phyloP scores from a whole-genome alignment of 192 early-diverging fungal species.

The Helicostylum pulchrum region DNA sequence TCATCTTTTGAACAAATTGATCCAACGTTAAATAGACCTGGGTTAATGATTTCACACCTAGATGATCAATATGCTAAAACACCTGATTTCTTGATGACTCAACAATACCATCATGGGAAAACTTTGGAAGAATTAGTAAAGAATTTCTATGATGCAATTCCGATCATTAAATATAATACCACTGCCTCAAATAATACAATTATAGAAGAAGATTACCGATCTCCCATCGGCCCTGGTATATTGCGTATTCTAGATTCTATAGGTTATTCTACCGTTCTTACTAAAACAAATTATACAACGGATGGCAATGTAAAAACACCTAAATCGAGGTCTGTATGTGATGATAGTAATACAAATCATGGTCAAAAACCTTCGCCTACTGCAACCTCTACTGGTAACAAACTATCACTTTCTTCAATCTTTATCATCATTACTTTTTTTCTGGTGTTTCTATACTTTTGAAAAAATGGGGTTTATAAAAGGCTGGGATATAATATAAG shows the following conservation, averaged over 20 bases:
- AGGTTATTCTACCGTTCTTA: slow-evolving; percentile 34
- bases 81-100: slow-evolving; percentile 34
- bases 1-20: slow-evolving; percentile 9
- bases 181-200: slow-evolving; percentile 8
- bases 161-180: slow-evolving; percentile 16
- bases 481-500: no score
- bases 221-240: slow-evolving; percentile 32
- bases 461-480: no score
- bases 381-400: background rate
- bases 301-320: slow-evolving; percentile 11
- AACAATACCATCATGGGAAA: slow-evolving; percentile 10
- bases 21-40: slow-evolving; percentile 19
- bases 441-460: no score
- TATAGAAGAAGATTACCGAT: slow-evolving; percentile 1
- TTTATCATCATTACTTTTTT: background rate
- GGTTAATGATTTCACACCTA: slow-evolving; percentile 30
- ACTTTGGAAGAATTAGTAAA: slow-evolving; percentile 24
- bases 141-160: slow-evolving; percentile 9
- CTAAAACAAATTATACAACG: slow-evolving; percentile 19
- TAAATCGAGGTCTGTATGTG: slow-evolving; percentile 17
- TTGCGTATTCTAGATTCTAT: slow-evolving; percentile 30
- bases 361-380: slow-evolving; percentile 5
- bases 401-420: background rate
- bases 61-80: slow-evolving; percentile 27
- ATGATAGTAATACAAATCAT: slow-evolving; percentile 19